Percentiles rank a stretch among this genome's conserved stretches.
Conservation (phyloP, 331 rosid species). For the Prunus yedoensis region DNA sequence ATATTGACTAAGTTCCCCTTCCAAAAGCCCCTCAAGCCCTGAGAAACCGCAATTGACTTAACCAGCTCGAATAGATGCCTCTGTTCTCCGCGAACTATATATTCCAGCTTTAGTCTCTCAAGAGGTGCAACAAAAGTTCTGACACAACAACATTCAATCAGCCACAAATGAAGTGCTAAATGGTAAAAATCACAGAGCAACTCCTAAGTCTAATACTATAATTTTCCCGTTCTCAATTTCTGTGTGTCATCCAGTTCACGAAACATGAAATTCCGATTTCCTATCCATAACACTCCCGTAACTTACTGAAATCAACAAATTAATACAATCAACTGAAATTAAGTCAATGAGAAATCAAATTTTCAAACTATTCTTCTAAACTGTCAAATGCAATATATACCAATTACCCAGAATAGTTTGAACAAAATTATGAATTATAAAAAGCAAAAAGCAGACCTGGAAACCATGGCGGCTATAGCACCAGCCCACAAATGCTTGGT, state of each 20-base stretch:
- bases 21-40: conserved; percentile 97
- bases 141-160: conserved; percentile 22
- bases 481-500: conserved; percentile 97
- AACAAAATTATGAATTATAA: neutral
- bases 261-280: neutral
- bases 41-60: conserved; percentile 63
- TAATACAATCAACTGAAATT: neutral
- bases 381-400: neutral
- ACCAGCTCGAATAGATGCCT: conserved; percentile 63
- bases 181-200: neutral
- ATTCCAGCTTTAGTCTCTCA: conserved; percentile 98
- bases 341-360: neutral
- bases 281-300: neutral
- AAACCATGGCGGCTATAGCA: conserved; percentile 99
- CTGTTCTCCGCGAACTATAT: conserved; percentile 84
- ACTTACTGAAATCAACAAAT: neutral
- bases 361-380: neutral
- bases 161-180: neutral
- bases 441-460: conserved; percentile 52
- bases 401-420: neutral
- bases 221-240: neutral
- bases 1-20: conserved; percentile 86
- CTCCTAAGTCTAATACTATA: neutral
- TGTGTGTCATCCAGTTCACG: neutral
- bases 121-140: conserved; percentile 98